phyloP scores from a whole-genome alignment of 306 rosid genomes.

The Geum urbanum region DNA sequence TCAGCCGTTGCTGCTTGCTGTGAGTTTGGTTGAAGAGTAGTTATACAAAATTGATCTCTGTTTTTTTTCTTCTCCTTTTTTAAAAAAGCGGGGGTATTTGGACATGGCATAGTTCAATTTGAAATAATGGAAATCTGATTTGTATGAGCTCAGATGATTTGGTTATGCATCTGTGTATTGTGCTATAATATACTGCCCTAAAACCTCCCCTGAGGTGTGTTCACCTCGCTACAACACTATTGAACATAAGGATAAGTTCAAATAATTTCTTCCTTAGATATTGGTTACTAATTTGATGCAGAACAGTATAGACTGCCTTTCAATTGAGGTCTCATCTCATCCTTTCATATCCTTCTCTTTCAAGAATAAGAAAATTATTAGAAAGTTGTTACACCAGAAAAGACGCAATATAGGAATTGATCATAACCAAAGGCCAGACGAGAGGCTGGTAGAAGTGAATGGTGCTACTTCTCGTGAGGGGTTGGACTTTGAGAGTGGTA shows the following conservation, averaged over 20 bases:
- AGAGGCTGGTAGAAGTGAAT: too few relatives aligned
- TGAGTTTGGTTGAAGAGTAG: constrained; percentile 22
- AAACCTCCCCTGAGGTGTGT: neutral
- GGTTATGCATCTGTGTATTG: neutral
- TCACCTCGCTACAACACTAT: neutral
- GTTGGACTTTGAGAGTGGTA: too few relatives aligned
- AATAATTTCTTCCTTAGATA: too few relatives aligned
- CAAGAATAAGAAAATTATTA: too few relatives aligned
- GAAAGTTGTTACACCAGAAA: too few relatives aligned
- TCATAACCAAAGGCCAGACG: too few relatives aligned
- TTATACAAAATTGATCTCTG: constrained; percentile 9
- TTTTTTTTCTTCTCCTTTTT: constrained; percentile 2
- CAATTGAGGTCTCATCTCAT: too few relatives aligned
- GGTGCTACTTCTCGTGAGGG: too few relatives aligned
- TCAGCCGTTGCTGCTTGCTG: constrained; percentile 11
- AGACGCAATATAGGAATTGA: too few relatives aligned
- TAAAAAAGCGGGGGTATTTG: neutral
- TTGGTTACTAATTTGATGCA: too few relatives aligned
- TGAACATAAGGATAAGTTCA: neutral
- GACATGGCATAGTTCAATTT: neutral
- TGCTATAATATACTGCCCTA: neutral
- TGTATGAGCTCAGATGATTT: constrained; percentile 12
- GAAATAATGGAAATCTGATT: constrained; percentile 18
- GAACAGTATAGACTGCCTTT: too few relatives aligned
- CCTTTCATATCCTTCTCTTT: too few relatives aligned